These are phyloP conservation scores for Cerioporus squamosus DNA, from an alignment of 1,284 basidiomycete species.

Conservation along the genomic window DNA sequence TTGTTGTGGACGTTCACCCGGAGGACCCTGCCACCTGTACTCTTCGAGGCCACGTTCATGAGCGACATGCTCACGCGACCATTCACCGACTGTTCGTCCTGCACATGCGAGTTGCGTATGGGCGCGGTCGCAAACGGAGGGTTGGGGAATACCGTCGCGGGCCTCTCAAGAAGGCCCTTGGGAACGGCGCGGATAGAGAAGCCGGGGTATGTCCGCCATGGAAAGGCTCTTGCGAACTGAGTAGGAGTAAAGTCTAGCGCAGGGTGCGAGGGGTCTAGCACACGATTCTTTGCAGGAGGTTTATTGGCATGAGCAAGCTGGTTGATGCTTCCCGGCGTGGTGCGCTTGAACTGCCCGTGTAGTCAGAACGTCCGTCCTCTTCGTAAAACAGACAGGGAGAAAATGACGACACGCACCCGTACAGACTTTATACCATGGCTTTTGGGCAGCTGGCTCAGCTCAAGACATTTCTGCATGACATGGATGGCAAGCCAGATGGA, in stretches of 20 bases:
- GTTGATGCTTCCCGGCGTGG: slow-evolving; percentile 29
- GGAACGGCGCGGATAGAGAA: slow-evolving; percentile 32
- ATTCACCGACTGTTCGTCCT: neutral
- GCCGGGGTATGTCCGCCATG: slow-evolving; percentile 3
- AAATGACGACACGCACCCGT: slow-evolving; percentile 18
- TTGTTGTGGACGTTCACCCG: slow-evolving; percentile 33
- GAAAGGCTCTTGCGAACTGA: slow-evolving; percentile 11
- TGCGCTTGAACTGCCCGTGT: slow-evolving; percentile 32
- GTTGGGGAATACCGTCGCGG: slow-evolving; percentile 18
- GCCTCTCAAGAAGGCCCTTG: slow-evolving; percentile 28
- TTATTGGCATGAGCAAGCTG: slow-evolving; percentile 5
- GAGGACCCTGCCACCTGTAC: slow-evolving; percentile 25
- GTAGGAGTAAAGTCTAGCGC: slow-evolving; percentile 9
- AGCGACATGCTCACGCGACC: slow-evolving; percentile 33
- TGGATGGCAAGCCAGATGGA: neutral
- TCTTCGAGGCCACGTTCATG: slow-evolving; percentile 22
- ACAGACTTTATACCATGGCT: slow-evolving; percentile 19
- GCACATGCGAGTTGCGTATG: neutral
- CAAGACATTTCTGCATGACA: slow-evolving; percentile 21
- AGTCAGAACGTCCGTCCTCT: neutral
- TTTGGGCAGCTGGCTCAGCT: slow-evolving; percentile 26
- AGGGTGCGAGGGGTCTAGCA: slow-evolving; percentile 25
- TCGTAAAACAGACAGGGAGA: neutral
- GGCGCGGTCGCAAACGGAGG: slow-evolving; percentile 26
- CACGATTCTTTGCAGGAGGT: neutral